phyloP scores from a whole-genome alignment of 2,329 filamentous ascomycete genomes.

The Remersonia thermophila region DNA sequence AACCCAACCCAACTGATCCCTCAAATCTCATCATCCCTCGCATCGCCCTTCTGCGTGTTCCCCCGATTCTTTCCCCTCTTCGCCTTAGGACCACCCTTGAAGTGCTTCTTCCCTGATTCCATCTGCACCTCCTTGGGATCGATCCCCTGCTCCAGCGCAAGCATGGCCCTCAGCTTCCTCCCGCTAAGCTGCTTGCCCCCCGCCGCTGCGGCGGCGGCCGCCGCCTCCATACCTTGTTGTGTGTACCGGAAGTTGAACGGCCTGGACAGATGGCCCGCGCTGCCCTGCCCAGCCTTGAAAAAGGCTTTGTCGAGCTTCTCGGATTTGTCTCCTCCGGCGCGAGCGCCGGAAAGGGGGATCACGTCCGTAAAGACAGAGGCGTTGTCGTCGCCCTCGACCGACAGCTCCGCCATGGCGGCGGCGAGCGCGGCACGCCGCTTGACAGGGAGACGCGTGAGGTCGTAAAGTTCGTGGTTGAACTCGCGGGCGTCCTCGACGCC shows the following conservation, averaged over 20 bases:
- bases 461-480: conserved; percentile 87
- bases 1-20: too few relatives aligned
- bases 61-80: conserved; percentile 36
- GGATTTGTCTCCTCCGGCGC: conserved; percentile 56
- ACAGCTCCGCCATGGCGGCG: conserved; percentile 33
- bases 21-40: conserved; percentile 20
- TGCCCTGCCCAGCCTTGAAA: conserved; percentile 56
- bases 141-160: conserved; percentile 72
- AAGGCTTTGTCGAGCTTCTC: conserved; percentile 75
- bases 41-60: conserved; percentile 28
- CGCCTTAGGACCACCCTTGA: conserved; percentile 61
- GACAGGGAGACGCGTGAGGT: conserved; percentile 65
- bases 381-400: conserved; percentile 17
- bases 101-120: conserved; percentile 76
- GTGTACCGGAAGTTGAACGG: conserved; percentile 88
- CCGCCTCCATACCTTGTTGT: conserved; percentile 51
- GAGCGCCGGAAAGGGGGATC: conserved; percentile 27
- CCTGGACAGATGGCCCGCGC: conserved; percentile 55
- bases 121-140: conserved; percentile 65
- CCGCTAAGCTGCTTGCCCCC: conserved; percentile 58
- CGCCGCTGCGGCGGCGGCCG: conserved; percentile 19
- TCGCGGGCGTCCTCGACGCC: conserved; percentile 52
- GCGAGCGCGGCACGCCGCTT: conserved; percentile 60
- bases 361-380: conserved; percentile 34
- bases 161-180: conserved; percentile 66